A percentile compares a stretch with the other conserved stretches of the same genome.
These are phyloP conservation scores for Neurospora sp. DNA, from an alignment of 2,329 filamentous ascomycete genomes.

Conservation along the genomic window DNA sequence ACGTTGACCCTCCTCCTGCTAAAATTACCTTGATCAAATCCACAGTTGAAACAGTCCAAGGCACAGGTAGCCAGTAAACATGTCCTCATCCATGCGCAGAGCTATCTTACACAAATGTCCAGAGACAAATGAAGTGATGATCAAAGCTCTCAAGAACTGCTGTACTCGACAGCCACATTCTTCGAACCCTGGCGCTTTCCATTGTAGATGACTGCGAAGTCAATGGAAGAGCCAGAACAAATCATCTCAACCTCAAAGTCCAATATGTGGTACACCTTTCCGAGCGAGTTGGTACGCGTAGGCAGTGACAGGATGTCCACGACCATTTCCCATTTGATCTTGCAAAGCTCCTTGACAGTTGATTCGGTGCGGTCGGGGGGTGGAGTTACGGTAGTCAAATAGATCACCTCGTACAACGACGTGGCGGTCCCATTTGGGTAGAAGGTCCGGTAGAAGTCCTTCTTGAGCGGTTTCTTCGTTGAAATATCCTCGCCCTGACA, in stretches of 20 bases:
- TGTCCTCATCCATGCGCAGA: no score
- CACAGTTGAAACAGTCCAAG: no score
- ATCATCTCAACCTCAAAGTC: constrained; percentile 10
- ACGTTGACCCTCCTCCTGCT: no score
- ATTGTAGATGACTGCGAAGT: constrained; percentile 11
- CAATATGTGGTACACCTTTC: constrained; percentile 2
- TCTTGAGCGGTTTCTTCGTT: not conserved
- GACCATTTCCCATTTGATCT: no score
- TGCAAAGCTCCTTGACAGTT: no score
- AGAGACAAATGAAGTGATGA: no score
- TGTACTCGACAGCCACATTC: constrained; percentile 10
- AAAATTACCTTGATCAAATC: no score
- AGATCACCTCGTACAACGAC: no score
- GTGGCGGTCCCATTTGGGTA: not conserved
- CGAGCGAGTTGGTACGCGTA: not conserved
- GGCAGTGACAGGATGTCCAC: constrained; percentile 4
- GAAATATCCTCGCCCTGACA: constrained; percentile 4
- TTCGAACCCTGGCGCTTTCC: constrained; percentile 8
- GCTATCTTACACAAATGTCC: no score
- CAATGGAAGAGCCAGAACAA: constrained; percentile 3
- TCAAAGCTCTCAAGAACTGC: not conserved
- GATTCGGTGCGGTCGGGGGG: no score
- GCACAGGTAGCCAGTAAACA: no score
- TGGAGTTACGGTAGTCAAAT: no score
- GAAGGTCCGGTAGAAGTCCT: not conserved